Conservation (phyloP, 108 stramenopile species). For the Conticribra guillardii region DNA sequence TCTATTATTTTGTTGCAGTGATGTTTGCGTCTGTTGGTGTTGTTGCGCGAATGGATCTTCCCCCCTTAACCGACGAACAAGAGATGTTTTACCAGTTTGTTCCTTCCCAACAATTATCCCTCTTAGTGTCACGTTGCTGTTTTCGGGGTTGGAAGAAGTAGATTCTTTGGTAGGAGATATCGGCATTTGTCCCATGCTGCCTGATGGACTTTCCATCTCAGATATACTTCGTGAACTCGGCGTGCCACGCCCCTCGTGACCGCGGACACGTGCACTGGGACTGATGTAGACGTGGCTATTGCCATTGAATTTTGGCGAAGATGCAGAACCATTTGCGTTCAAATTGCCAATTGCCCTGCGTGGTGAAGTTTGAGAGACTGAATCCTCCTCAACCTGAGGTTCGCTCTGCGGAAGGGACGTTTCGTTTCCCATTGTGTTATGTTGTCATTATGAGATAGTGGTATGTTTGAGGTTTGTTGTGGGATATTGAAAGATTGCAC, state of each 20-base stretch:
- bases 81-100: conserved; percentile 41
- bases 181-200: not conserved
- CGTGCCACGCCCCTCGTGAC: too few relatives aligned
- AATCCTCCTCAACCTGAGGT: not conserved
- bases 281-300: too few relatives aligned
- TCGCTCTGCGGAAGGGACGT: not conserved
- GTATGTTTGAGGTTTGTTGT: too few relatives aligned
- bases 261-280: too few relatives aligned
- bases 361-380: not conserved
- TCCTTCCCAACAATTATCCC: conserved; percentile 41
- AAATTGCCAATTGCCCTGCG: not conserved
- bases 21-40: not conserved
- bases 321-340: not conserved
- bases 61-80: conserved; percentile 45
- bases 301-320: not conserved
- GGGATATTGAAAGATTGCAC: too few relatives aligned
- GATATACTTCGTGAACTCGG: too few relatives aligned
- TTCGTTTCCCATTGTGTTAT: not conserved
- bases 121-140: conserved; percentile 19
- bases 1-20: too few relatives aligned
- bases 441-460: too few relatives aligned
- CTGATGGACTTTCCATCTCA: not conserved
- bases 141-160: not conserved
- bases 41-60: conserved; percentile 37
- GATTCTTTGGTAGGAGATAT: not conserved